Percentiles rank a stretch among this genome's conserved stretches.
These are phyloP conservation scores for Jasminum sambac DNA, from an alignment of 257 asterid species.

Conservation along the genomic window DNA sequence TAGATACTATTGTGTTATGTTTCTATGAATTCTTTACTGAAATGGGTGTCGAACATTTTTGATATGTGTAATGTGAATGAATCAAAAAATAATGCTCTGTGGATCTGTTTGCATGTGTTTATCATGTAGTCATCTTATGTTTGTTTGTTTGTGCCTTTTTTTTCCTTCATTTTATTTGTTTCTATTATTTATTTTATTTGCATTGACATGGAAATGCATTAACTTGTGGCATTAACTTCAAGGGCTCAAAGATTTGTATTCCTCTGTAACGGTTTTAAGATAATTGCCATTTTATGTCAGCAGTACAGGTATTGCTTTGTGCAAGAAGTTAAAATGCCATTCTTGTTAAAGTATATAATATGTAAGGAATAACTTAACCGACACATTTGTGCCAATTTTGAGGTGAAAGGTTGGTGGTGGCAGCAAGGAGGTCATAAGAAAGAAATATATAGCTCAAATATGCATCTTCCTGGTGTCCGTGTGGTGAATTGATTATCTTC, in stretches of 20 bases:
- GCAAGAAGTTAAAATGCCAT: background rate
- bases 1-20: conserved; percentile 15
- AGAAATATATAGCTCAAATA: background rate
- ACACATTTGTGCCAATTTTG: background rate
- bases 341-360: background rate
- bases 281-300: background rate
- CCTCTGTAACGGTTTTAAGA: background rate
- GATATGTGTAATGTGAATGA: background rate
- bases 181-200: background rate
- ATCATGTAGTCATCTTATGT: background rate
- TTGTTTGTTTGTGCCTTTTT: too few species aligned
- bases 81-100: background rate
- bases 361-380: background rate
- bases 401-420: background rate
- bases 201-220: background rate
- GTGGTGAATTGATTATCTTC: background rate
- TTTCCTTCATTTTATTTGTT: too few species aligned
- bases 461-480: background rate
- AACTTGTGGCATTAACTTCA: background rate
- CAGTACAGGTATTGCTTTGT: background rate
- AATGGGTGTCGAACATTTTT: conserved; percentile 6
- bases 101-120: conserved; percentile 3
- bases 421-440: background rate
- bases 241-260: background rate
- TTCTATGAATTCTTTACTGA: conserved; percentile 11